These are phyloP conservation scores for Beauveria pseudobassiana DNA, from an alignment of 2,329 filamentous ascomycete species.

Conservation along the genomic window DNA sequence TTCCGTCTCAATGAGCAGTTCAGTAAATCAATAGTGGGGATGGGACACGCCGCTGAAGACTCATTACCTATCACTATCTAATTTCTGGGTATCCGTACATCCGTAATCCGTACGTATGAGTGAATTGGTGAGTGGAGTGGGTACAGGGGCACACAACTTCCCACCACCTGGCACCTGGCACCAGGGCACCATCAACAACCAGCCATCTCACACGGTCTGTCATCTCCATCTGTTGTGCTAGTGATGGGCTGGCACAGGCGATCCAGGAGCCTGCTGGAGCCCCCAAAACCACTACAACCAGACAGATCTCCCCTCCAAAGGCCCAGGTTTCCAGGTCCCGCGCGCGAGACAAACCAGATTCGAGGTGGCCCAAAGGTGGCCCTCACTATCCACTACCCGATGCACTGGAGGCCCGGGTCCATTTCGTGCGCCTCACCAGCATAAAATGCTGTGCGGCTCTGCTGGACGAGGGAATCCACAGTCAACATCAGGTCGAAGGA, in stretches of 20 bases:
- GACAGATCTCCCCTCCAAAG: background rate
- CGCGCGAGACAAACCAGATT: slow-evolving; percentile 4
- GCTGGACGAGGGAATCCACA: slow-evolving; percentile 10
- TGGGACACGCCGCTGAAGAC: background rate
- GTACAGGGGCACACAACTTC: background rate
- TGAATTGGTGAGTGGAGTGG: background rate
- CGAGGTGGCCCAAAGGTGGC: background rate
- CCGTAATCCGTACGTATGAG: background rate
- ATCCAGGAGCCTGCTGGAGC: slow-evolving; percentile 3
- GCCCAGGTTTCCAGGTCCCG: background rate
- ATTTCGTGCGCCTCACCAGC: slow-evolving; percentile 8
- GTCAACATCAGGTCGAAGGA: slow-evolving; percentile 10
- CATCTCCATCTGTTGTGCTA: slow-evolving; percentile 3
- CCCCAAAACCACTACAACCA: background rate
- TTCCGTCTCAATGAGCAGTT: background rate
- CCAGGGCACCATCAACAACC: background rate
- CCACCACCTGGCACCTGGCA: background rate
- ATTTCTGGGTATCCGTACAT: background rate
- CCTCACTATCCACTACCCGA: slow-evolving; percentile 4
- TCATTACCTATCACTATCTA: background rate
- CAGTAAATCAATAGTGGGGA: background rate
- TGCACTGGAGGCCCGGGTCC: slow-evolving; percentile 7
- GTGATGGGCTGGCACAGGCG: background rate
- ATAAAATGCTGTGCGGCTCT: slow-evolving; percentile 10
- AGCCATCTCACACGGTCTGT: background rate